phyloP scores from a whole-genome alignment of 1,139 yeast species.

The Protomyces gravidus region DNA sequence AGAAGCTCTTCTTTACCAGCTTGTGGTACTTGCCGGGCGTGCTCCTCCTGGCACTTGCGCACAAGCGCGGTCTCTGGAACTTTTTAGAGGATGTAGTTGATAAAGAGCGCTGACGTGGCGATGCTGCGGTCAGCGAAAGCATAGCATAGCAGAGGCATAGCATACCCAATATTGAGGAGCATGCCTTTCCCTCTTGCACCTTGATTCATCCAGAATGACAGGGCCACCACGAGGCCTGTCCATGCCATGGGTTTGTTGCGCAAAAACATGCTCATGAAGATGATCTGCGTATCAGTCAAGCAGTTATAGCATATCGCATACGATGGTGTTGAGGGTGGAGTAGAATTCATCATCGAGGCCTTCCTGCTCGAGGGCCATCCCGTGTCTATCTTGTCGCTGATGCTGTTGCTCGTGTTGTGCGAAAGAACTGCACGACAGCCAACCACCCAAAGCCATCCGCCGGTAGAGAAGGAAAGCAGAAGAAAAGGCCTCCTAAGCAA shows the following conservation, averaged over 20 bases:
- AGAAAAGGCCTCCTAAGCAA: too few relatives aligned
- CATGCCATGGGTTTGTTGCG: not conserved
- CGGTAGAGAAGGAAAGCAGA: not conserved
- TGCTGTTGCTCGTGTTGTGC: too few relatives aligned
- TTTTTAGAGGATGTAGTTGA: conserved; percentile 45
- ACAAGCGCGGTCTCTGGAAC: conserved; percentile 95
- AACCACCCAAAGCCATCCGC: too few relatives aligned
- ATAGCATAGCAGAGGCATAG: not conserved
- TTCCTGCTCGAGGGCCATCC: not conserved
- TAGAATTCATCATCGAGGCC: not conserved
- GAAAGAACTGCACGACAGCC: too few relatives aligned
- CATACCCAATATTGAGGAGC: not conserved
- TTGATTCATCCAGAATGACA: not conserved
- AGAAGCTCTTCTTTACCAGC: conserved; percentile 87
- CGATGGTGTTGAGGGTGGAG: not conserved
- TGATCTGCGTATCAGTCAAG: too few relatives aligned
- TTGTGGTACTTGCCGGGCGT: conserved; percentile 93
- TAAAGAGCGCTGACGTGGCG: not conserved
- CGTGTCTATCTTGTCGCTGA: not conserved
- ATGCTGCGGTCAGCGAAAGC: not conserved
- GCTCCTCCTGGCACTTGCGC: conserved; percentile 83
- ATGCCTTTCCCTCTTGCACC: not conserved
- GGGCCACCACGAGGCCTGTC: not conserved
- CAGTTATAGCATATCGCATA: not conserved
- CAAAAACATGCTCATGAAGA: not conserved